These are phyloP conservation scores for Zizania palustris DNA, from an alignment of 202 grass and related monocot genomes.

Conservation along the genomic window DNA sequence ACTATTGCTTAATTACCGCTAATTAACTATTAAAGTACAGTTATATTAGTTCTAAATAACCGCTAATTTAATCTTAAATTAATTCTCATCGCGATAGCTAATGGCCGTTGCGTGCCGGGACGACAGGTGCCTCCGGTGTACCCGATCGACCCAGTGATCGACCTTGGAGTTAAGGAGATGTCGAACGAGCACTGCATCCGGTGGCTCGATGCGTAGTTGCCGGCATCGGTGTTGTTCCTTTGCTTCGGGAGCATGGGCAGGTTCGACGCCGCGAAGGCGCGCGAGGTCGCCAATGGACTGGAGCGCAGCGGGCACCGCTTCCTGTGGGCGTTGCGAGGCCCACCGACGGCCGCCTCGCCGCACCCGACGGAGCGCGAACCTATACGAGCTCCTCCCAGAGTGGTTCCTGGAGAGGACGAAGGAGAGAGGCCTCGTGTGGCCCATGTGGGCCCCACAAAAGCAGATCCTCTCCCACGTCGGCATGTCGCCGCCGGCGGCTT, in stretches of 20 bases:
- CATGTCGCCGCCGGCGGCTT: conserved; percentile 60
- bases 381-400: conserved; percentile 50
- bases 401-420: conserved; percentile 58
- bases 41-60: no score
- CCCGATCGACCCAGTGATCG: conserved; percentile 54
- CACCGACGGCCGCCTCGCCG: background rate
- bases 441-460: conserved; percentile 50
- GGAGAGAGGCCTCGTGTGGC: conserved; percentile 55
- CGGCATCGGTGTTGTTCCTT: conserved; percentile 57
- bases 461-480: conserved; percentile 46
- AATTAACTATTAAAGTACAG: no score
- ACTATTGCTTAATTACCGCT: no score
- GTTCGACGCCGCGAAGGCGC: conserved; percentile 35
- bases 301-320: conserved; percentile 55
- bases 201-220: conserved; percentile 51
- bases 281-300: conserved; percentile 44
- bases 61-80: no score
- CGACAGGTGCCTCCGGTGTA: conserved; percentile 36
- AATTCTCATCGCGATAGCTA: conserved; percentile 39
- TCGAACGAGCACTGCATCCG: conserved; percentile 37
- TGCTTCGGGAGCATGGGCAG: conserved; percentile 55
- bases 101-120: conserved; percentile 39
- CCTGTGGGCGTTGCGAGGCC: conserved; percentile 49
- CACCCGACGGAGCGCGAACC: conserved; percentile 46
- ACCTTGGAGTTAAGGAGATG: background rate